These are phyloP conservation scores for Calonectria honghensis DNA, from an alignment of 2,329 filamentous ascomycete genomes.

Conservation along the genomic window DNA sequence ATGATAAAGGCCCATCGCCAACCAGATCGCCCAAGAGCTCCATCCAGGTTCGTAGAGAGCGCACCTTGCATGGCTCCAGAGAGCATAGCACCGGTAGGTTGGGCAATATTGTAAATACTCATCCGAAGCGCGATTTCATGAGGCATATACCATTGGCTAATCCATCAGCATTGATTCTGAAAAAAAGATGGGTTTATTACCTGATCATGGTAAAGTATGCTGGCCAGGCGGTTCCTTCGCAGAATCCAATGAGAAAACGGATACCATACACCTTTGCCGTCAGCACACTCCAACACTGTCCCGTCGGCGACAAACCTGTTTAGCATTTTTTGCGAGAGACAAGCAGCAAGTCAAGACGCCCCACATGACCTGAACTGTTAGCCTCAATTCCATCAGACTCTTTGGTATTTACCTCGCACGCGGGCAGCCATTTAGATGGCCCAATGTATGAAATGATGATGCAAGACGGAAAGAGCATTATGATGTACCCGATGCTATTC, in stretches of 20 bases:
- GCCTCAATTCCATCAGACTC: neutral
- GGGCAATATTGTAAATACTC: constrained; percentile 42
- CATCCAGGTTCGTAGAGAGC: constrained; percentile 34
- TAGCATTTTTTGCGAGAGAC: neutral
- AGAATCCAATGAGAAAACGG: constrained; percentile 40
- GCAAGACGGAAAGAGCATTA: constrained; percentile 41
- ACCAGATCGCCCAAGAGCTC: constrained; percentile 34
- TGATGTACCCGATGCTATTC: constrained; percentile 37
- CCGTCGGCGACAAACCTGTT: neutral
- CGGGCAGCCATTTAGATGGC: constrained; percentile 35
- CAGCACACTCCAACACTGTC: neutral
- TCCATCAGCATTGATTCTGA: neutral
- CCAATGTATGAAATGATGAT: constrained; percentile 39
- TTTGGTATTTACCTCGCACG: constrained; percentile 27
- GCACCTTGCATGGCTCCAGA: constrained; percentile 41
- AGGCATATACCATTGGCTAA: constrained; percentile 34
- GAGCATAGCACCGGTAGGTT: constrained; percentile 39
- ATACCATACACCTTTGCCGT: constrained; percentile 27
- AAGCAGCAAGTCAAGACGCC: constrained; percentile 18
- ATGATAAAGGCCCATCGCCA: constrained; percentile 44
- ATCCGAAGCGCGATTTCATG: constrained; percentile 37
- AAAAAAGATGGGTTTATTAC: neutral
- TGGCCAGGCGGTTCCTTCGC: constrained; percentile 39
- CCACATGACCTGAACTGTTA: constrained; percentile 4
- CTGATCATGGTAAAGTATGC: constrained; percentile 44